These are phyloP conservation scores for Bathelium albidoporum DNA, from an alignment of 495 filamentous ascomycete species.

Conservation along the genomic window DNA sequence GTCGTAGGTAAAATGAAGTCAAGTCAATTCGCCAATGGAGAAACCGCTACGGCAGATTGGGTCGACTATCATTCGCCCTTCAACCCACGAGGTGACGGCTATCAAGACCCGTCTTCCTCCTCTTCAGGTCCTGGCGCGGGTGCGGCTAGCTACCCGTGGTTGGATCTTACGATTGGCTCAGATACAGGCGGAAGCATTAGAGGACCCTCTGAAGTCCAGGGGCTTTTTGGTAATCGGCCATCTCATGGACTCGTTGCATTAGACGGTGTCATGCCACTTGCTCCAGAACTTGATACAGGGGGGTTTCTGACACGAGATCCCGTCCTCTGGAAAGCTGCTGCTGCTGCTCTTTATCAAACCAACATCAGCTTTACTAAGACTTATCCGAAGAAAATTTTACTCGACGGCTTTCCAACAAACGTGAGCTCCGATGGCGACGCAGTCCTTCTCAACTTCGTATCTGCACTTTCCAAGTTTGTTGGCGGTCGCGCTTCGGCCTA, in stretches of 20 bases:
- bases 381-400: conserved; percentile 24
- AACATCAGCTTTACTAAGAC: conserved; percentile 21
- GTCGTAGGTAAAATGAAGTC: conserved; percentile 52
- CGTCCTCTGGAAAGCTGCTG: conserved; percentile 14
- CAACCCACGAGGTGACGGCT: conserved; percentile 31
- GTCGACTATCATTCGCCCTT: conserved; percentile 35
- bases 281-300: conserved; percentile 38
- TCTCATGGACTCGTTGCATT: conserved; percentile 39
- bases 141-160: conserved; percentile 24
- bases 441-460: conserved; percentile 23
- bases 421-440: conserved; percentile 14
- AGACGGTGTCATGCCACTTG: conserved; percentile 37
- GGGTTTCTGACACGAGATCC: conserved; percentile 30
- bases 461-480: conserved; percentile 22
- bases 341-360: conserved; percentile 22
- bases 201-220: conserved; percentile 37
- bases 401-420: conserved; percentile 17
- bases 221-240: conserved; percentile 41
- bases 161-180: conserved; percentile 27
- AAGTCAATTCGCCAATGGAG: conserved; percentile 50
- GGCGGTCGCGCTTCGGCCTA: conserved; percentile 16
- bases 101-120: conserved; percentile 27
- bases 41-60: conserved; percentile 44
- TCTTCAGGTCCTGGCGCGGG: conserved; percentile 26
- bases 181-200: conserved; percentile 40